Percentiles rank a stretch among this genome's conserved stretches.
phyloP scores from a whole-genome alignment of 768 basidiomycete genomes.

The Holtermanniella nyarrowii region DNA sequence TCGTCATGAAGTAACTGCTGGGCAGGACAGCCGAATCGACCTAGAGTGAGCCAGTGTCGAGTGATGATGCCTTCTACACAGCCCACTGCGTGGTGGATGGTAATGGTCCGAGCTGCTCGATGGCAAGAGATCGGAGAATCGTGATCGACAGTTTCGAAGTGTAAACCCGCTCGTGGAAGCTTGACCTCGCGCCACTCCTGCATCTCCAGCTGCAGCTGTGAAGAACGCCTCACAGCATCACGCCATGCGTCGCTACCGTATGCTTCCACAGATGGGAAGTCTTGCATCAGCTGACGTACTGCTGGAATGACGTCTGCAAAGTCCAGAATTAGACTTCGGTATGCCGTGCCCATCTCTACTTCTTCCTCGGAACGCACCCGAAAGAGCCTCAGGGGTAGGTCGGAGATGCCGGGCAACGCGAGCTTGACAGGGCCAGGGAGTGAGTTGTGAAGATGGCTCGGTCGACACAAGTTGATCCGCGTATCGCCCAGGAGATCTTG shows the following conservation, averaged over 20 bases:
- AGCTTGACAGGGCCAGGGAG: constrained; percentile 3
- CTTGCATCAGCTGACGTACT: not conserved
- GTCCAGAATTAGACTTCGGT: constrained; percentile 1
- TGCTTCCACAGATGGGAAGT: too few relatives aligned
- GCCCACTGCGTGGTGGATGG: constrained; percentile 6
- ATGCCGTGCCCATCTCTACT: not conserved
- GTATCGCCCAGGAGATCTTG: not conserved
- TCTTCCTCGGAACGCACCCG: constrained; percentile 3
- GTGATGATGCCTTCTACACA: constrained; percentile 3
- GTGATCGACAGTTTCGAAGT: not conserved
- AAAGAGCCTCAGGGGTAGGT: constrained; percentile 6
- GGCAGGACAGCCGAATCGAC: not conserved
- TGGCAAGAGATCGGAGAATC: not conserved
- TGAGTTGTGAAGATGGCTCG: not conserved
- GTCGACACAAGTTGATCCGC: constrained; percentile 9
- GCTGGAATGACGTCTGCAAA: constrained; percentile 2
- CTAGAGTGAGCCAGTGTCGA: constrained; percentile 7
- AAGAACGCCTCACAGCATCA: not conserved
- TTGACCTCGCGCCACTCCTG: constrained; percentile 1
- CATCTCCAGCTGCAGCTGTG: constrained; percentile 5
- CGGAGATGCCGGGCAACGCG: not conserved
- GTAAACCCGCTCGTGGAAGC: not conserved
- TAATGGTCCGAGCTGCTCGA: constrained; percentile 1
- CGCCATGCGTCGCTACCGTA: not conserved
- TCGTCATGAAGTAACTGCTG: constrained; percentile 6